Conservation (phyloP, 768 basidiomycete species). For the Kwoniella sp. region DNA sequence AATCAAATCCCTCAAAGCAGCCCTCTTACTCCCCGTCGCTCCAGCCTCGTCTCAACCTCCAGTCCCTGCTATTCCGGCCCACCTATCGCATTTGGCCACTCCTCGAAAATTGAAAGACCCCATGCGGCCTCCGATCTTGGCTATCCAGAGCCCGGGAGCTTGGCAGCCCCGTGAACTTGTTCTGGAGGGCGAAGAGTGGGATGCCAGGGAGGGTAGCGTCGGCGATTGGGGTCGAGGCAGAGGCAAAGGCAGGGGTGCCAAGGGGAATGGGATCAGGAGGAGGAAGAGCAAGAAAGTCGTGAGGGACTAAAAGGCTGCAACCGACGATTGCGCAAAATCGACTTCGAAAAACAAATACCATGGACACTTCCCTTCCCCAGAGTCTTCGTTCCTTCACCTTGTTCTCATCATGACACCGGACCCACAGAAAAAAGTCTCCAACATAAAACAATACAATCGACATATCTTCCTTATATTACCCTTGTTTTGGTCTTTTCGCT, state of each 20-base stretch:
- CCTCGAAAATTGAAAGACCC: slow-evolving; percentile 16
- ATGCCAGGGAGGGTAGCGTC: slow-evolving; percentile 38
- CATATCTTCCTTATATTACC: no score
- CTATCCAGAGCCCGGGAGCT: slow-evolving; percentile 52
- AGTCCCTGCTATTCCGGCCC: slow-evolving; percentile 33
- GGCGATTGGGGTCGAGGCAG: slow-evolving; percentile 35
- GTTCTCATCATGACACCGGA: no score
- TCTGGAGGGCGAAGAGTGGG: slow-evolving; percentile 55
- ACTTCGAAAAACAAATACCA: no score
- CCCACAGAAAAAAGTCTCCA: no score
- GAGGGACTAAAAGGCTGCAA: slow-evolving; percentile 20
- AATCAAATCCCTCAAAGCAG: slow-evolving; percentile 52
- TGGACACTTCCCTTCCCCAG: no score
- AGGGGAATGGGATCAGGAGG: slow-evolving; percentile 21
- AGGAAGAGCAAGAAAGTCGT: slow-evolving; percentile 20
- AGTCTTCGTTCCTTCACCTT: no score
- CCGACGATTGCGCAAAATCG: no score
- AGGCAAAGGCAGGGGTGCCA: slow-evolving; percentile 9
- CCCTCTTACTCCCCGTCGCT: slow-evolving; percentile 37
- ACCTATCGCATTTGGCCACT: slow-evolving; percentile 10
- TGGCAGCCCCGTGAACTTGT: slow-evolving; percentile 50
- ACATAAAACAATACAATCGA: no score
- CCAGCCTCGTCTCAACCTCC: slow-evolving; percentile 22
- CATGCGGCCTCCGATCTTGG: slow-evolving; percentile 40
- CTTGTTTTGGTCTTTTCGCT: not conserved